Evolutionary conservation across 2,329 filamentous ascomycete species (phyloP), one percentile per base, ranked within the genome.

Genomic region (Periconia sp.): DNA sequence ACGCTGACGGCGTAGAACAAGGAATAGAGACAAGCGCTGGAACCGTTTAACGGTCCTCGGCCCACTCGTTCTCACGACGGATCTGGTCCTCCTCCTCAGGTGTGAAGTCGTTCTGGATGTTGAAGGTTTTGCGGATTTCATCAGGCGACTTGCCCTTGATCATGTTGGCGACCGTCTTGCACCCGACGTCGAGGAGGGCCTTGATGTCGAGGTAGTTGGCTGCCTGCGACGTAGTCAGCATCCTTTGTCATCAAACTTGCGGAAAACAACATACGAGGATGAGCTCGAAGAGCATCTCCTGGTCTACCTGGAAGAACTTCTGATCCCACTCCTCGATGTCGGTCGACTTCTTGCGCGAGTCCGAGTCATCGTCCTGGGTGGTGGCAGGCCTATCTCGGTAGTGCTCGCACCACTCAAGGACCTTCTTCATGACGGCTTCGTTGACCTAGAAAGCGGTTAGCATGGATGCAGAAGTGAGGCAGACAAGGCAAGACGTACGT

Each of bases 101-200:
- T 0, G 94, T 97, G 77, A 99, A 99, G 73, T 99, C 94, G 64
- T 99, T 99, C 65, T 95, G 94, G 66, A 99, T 99, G 78, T 99
- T 99, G 80, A 99, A 99, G 0, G 94, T 99, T 82, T 97, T 99
- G 37, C 94, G 89, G 64, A 99, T 99, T 78, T 99, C 94, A 72
- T 99, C 94, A 3, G 94, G 94, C 0, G 91, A 96, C 82, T 99
- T 99, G 77, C 94, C 94, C 88, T 99, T 99, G 81, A 99, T 99
- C 94, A 99, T 99, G 77, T 99, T 99, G 50, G 94, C 94, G 12
- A 99, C 94, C 0, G 94, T 99, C 84, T 99, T 99, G 84, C 94
- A 99, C 50, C 94, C 94, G 47, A 97, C 92, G 56, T 99, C 94
- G 19, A 99, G 86, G 1, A 99, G 87, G 1, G 91, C 88, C 82